These are phyloP conservation scores for Podila verticillata DNA, from an alignment of 192 early-diverging fungal genomes.

Conservation along the genomic window DNA sequence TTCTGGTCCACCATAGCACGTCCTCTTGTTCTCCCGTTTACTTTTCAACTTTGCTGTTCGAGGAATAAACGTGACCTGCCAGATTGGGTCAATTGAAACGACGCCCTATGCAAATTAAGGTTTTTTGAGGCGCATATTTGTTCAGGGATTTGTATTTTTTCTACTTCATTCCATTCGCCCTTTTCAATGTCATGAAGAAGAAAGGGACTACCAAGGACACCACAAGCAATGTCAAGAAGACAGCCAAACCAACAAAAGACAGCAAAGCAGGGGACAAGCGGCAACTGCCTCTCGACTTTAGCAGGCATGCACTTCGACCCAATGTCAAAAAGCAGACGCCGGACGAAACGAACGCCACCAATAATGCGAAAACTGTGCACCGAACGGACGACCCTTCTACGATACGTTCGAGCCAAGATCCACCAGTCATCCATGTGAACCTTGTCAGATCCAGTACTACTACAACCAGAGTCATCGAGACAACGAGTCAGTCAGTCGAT, in stretches of 20 bases:
- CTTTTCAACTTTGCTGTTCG: too few relatives aligned
- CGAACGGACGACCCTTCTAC: background rate
- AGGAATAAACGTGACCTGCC: too few relatives aligned
- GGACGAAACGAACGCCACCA: conserved; percentile 26
- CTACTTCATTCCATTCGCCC: background rate
- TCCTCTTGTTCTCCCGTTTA: too few relatives aligned
- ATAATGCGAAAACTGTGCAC: background rate
- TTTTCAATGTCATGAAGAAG: conserved; percentile 1
- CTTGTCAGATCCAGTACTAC: background rate
- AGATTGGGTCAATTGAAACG: too few relatives aligned
- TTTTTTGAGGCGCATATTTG: too few relatives aligned
- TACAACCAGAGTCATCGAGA: background rate
- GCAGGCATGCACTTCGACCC: conserved; percentile 33
- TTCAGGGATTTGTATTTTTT: too few relatives aligned
- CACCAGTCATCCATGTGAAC: conserved; percentile 33
- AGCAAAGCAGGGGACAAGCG: conserved; percentile 23
- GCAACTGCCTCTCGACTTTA: conserved; percentile 47
- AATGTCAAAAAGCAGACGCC: conserved; percentile 22
- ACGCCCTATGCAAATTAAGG: too few relatives aligned
- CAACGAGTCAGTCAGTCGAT: background rate
- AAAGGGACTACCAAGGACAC: background rate
- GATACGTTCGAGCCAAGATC: background rate
- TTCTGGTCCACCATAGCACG: too few relatives aligned
- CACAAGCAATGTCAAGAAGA: background rate
- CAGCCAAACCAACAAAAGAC: background rate